These are phyloP conservation scores for Botrytis pseudocinerea DNA, from an alignment of 2,329 filamentous ascomycete genomes.

Conservation along the genomic window DNA sequence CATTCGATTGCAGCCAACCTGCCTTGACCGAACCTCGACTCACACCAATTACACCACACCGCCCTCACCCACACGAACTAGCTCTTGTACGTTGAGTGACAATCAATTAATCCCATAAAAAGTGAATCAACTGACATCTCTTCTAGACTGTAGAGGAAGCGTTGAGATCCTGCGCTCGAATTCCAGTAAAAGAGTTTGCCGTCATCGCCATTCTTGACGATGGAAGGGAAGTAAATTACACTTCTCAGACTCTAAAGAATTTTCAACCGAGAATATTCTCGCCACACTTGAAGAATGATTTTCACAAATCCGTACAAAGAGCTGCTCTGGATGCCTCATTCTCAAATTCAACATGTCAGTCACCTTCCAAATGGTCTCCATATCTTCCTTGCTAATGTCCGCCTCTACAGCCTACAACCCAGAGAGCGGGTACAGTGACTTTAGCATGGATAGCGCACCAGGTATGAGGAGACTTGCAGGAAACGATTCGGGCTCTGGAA, in stretches of 20 bases:
- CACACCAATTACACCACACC: slow-evolving; percentile 23
- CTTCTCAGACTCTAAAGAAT: slow-evolving; percentile 30
- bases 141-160: slow-evolving; percentile 33
- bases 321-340: slow-evolving; percentile 23
- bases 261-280: slow-evolving; percentile 33
- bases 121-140: background rate
- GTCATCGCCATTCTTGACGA: slow-evolving; percentile 34
- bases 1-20: slow-evolving; percentile 30
- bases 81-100: slow-evolving; percentile 19
- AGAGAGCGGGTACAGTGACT: slow-evolving; percentile 29
- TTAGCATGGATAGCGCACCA: slow-evolving; percentile 27
- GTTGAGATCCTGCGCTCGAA: slow-evolving; percentile 33
- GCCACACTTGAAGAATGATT: slow-evolving; percentile 26
- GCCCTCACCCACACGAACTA: slow-evolving; percentile 8
- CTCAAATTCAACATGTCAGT: slow-evolving; percentile 22
- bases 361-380: background rate
- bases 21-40: slow-evolving; percentile 26
- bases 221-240: slow-evolving; percentile 33
- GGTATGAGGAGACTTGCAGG: slow-evolving; percentile 27
- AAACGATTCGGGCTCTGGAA: slow-evolving; percentile 27
- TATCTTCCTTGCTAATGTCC: slow-evolving; percentile 9
- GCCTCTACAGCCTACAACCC: slow-evolving; percentile 28
- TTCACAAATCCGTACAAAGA: slow-evolving; percentile 25
- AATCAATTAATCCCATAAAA: background rate
- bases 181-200: slow-evolving; percentile 35